Evolutionary conservation across 352 stramenopile genomes (phyloP).

Genomic region (Thalassiosira mediterranea): DNA sequence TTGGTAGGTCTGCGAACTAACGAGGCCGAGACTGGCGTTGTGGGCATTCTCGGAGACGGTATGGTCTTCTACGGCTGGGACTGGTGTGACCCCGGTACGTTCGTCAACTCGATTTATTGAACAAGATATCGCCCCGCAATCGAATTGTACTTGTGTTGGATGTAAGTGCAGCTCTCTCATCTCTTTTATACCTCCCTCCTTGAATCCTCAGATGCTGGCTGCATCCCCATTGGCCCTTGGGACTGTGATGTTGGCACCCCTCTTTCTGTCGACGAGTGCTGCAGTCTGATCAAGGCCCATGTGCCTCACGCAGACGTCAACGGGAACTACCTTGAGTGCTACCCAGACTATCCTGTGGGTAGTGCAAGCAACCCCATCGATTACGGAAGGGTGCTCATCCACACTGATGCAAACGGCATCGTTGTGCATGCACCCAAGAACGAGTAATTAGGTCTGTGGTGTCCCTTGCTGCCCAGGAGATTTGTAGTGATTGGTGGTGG

Average conservation of each 20-base stretch:
- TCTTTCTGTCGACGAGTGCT: slow-evolving; percentile 33
- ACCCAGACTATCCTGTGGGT: slow-evolving; percentile 21
- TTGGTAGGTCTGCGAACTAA: not conserved
- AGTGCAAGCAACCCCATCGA: slow-evolving; percentile 23
- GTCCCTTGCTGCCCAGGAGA: too few relatives aligned
- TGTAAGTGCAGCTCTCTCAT: not conserved
- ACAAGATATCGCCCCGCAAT: not conserved
- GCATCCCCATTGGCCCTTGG: slow-evolving; percentile 22
- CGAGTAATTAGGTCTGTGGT: too few relatives aligned
- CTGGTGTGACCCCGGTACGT: not conserved
- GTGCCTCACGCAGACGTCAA: slow-evolving; percentile 23
- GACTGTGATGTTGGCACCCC: slow-evolving; percentile 36
- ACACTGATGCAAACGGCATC: slow-evolving; percentile 5
- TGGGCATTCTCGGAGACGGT: slow-evolving; percentile 4
- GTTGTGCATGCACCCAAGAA: slow-evolving; percentile 26
- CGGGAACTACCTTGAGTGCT: slow-evolving; percentile 31
- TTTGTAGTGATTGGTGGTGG: too few relatives aligned
- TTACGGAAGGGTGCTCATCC: slow-evolving; percentile 10
- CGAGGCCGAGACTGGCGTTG: not conserved
- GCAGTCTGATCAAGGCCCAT: slow-evolving; percentile 24
- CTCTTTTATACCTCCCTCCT: slow-evolving; percentile 3
- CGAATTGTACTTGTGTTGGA: not conserved
- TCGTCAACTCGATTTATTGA: too few relatives aligned
- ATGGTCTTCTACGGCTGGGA: slow-evolving; percentile 7
- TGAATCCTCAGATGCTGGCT: not conserved